Percentiles rank a stretch among this genome's conserved stretches.
phyloP scores from a whole-genome alignment of 73 alveolate species.

The Uronychia setigera region DNA sequence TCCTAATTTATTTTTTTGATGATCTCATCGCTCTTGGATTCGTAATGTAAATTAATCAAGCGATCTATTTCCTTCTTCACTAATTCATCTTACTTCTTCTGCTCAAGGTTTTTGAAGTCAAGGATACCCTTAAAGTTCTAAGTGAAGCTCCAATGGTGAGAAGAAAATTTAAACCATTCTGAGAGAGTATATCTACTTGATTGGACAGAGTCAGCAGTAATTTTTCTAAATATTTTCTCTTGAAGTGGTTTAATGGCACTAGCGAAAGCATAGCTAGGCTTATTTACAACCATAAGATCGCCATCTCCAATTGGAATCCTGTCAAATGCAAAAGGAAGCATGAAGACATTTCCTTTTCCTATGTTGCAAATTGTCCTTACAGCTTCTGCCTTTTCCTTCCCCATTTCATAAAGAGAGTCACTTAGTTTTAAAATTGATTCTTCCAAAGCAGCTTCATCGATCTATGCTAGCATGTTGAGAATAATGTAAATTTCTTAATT shows the following conservation, averaged over 20 bases:
- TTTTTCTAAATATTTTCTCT: neutral
- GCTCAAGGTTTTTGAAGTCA: neutral
- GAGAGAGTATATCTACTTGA: conserved; percentile 1
- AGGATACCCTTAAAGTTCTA: neutral
- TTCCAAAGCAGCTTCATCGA: conserved; percentile 4
- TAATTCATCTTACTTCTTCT: conserved; percentile 16
- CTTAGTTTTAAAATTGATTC: conserved; percentile 10
- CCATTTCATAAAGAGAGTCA: conserved; percentile 4
- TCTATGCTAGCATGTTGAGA: conserved; percentile 28
- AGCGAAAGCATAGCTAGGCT: conserved; percentile 13
- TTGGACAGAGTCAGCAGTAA: neutral
- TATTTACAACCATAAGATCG: conserved; percentile 2
- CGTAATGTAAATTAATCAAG: neutral
- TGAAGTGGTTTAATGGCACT: conserved; percentile 1
- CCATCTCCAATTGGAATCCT: conserved; percentile 1
- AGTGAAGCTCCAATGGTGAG: conserved; percentile 14
- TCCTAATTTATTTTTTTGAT: neutral
- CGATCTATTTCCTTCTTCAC: neutral
- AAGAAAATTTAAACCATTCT: conserved; percentile 21
- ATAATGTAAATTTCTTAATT: conserved; percentile 3
- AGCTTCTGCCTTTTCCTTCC: neutral
- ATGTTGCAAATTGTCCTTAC: neutral
- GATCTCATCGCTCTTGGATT: neutral
- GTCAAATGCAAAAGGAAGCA: conserved; percentile 38
- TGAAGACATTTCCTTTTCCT: conserved; percentile 13